Base-by-base conservation (phyloP, 2,329 filamentous ascomycete species). In the Claviceps pazoutovae region DNA sequence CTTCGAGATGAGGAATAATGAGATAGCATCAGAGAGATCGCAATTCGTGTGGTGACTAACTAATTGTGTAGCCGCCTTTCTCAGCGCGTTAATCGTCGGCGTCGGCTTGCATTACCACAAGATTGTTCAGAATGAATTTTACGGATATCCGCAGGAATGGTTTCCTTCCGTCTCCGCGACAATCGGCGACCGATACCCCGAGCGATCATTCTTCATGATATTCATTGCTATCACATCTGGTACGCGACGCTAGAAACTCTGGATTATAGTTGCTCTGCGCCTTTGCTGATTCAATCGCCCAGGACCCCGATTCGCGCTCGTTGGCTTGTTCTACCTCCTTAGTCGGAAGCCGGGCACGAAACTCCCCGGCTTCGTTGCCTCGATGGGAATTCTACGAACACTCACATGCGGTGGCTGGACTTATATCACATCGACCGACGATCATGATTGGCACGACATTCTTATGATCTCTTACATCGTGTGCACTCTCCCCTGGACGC, bases 391-490 rank as follows among this genome's bases (percentile, higher is more conserved):
- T 50, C 84, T 97, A 63, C 82, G 93, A 60, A 96, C 91, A 9
- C 71, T 97, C 53, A 95, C 89, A 4, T 98, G 93, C 64, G 93
- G 91, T 60, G 93, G 93, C 54, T 98, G 93, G 91, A 96, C 93
- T 50, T 98, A 97, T 68, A 83, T 98, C 55, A 98, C 93, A 26
- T 97, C 93, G 56, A 98, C 93, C 44, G 93, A 98, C 66, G 88
- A 97, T 66, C 93, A 98, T 68, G 83, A 95, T 68, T 97, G 89
- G 90, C 93, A 98, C 67, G 93, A 98, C 64, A 91, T 97, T 56
- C 91, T 98, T 67, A 98, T 98, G 93, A 96, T 98, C 60, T 94
- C 89, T 14, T 98, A 98, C 68, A 75, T 98, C 52, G 84, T 98
- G 46, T 86, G 88, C 37, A 97, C 93, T 2, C 74, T 98, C 51